Evolutionary conservation across 345 rosid species (phyloP).

Genomic region (Raphanus sativus): DNA sequence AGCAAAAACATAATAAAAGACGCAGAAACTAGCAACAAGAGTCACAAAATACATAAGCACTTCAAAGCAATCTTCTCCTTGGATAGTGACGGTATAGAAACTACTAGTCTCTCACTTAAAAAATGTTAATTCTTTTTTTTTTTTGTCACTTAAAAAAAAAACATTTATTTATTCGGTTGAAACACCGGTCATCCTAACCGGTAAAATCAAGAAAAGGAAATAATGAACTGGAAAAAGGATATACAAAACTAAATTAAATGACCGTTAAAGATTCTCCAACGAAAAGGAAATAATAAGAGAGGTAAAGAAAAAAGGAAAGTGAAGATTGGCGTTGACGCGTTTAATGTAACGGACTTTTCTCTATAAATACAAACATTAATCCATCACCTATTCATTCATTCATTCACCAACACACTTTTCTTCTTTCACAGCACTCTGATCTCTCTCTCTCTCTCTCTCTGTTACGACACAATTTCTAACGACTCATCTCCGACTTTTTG

Average conservation of each 20-base stretch:
- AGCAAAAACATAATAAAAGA: no score
- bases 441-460: neutral
- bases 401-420: neutral
- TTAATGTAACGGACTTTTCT: neutral
- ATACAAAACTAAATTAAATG: neutral
- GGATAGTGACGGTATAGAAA: no score
- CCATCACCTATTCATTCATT: neutral
- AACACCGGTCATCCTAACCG: neutral
- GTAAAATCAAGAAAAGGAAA: neutral
- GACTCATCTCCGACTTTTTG: neutral
- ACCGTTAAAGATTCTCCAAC: neutral
- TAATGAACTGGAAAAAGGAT: neutral
- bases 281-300: neutral
- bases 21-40: no score
- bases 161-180: no score
- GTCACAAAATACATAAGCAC: no score
- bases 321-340: neutral
- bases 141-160: no score
- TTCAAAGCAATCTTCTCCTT: no score
- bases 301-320: neutral
- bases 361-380: neutral
- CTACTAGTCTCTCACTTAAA: no score
- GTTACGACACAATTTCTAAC: neutral
- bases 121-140: no score
- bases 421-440: neutral